Base-by-base conservation (phyloP, 164 flowering plant species). In the Protea cynaroides region DNA sequence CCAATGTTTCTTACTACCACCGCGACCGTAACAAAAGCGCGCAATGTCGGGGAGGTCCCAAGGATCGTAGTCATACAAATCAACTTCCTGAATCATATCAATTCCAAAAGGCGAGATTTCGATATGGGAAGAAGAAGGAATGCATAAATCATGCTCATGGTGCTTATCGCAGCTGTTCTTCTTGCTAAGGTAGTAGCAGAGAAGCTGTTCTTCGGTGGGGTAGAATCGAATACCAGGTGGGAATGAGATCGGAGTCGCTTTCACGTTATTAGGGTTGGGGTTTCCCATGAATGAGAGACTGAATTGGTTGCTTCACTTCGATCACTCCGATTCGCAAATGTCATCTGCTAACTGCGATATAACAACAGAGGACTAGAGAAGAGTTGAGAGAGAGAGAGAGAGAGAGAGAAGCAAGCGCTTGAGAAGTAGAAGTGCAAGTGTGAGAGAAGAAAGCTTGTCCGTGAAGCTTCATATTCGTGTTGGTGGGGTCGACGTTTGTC, bases 141-240 rank as follows among this genome's bases (percentile, higher is more conserved):
- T 8, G 11, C 53, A 25, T 3, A 29, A 29, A 29, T 29, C 34
- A 13, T 19, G 25, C 56, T n/a, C 17, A 23, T 1, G 15, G 64
- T 58, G 52, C 2, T 18, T 15, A 6, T 15, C 18, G 1, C 18
- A 13, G 52, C 7, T n/a, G 76, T 81, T 84, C 70, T 83, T 83
- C 56, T 46, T 21, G 22, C 61, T 53, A 54, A 86, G 81, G 69
- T 84, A 84, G 78, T 67, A 65, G 62, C 62, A 14, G 67, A 83
- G 61, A 25, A 84, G 76, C 43, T 83, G 79, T 13, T 81, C 72
- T 2, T 79, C 80, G 11, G 86, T 78, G 0, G 88, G 91, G 61
- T 49, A 66, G 70, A 86, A 86, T 59, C 77, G 75, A 61, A 75
- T 77, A 58, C 89, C 92, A 0, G 84, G 87, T 5, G 83, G 84